Conservation (phyloP, 345 rosid species). For the Populus ilicifolia region DNA sequence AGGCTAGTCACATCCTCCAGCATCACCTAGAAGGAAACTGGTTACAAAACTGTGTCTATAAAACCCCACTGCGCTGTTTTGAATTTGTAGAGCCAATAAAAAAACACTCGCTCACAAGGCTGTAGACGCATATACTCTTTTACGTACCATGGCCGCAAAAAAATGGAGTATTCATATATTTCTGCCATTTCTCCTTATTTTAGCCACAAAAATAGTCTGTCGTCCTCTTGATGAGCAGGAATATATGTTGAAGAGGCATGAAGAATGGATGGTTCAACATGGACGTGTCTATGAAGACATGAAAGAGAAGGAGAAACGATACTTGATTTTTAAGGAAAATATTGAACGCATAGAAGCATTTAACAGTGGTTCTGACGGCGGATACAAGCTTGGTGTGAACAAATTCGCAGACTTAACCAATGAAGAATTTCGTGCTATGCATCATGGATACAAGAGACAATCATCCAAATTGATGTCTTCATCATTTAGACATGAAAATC, state of each 20-base stretch:
- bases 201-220: constrained; percentile 14
- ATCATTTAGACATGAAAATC: constrained; percentile 22
- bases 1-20: not conserved
- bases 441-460: constrained; percentile 21
- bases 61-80: constrained; percentile 2
- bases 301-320: constrained; percentile 18
- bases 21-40: not conserved
- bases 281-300: constrained; percentile 21
- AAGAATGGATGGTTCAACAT: constrained; percentile 30
- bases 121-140: not conserved
- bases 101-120: not conserved
- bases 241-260: constrained; percentile 30
- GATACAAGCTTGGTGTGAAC: constrained; percentile 31
- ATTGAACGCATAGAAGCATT: constrained; percentile 19
- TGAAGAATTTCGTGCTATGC: constrained; percentile 31
- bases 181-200: constrained; percentile 14
- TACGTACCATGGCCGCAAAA: constrained; percentile 6
- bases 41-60: constrained; percentile 10
- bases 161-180: not conserved
- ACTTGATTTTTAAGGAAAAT: constrained; percentile 22
- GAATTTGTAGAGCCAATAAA: not conserved
- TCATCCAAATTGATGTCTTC: not conserved
- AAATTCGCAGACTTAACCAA: constrained; percentile 34
- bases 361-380: constrained; percentile 5
- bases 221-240: constrained; percentile 32